Evolutionary conservation across 176 grass and related monocot genomes (phyloP).

Genomic region (Olyra latifolia): DNA sequence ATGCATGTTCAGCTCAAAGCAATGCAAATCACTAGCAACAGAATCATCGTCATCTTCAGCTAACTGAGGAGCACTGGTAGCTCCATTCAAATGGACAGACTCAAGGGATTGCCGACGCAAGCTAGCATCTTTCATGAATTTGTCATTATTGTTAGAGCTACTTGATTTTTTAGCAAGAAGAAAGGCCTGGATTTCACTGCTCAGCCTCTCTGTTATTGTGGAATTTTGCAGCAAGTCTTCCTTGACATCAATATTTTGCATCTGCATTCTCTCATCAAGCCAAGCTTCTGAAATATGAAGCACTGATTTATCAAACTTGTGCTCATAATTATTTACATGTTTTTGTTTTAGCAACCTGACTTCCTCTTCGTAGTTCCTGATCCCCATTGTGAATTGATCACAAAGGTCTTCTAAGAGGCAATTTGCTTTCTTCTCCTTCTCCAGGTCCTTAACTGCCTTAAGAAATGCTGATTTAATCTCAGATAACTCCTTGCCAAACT

Average conservation of each 20-base stretch:
- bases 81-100: conserved; percentile 80
- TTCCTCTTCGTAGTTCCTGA: conserved; percentile 71
- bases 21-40: conserved; percentile 81
- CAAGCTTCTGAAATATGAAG: conserved; percentile 82
- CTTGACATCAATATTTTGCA: conserved; percentile 61
- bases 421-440: conserved; percentile 72
- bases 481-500: conserved; percentile 72
- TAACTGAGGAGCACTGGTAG: conserved; percentile 71
- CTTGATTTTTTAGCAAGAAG: conserved; percentile 45
- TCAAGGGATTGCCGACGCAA: conserved; percentile 82
- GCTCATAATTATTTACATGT: conserved; percentile 41
- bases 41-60: conserved; percentile 76
- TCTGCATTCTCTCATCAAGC: conserved; percentile 85
- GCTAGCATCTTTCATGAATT: conserved; percentile 29
- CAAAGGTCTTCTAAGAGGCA: conserved; percentile 70
- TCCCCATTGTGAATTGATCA: conserved; percentile 79
- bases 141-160: conserved; percentile 33
- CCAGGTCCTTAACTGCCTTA: conserved; percentile 68
- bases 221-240: conserved; percentile 41
- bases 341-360: conserved; percentile 76
- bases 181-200: conserved; percentile 74
- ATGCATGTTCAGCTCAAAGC: conserved; percentile 78
- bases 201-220: conserved; percentile 63
- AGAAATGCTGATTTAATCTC: conserved; percentile 77
- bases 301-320: conserved; percentile 70